A percentile compares a stretch with the other conserved stretches of the same genome.
These are phyloP conservation scores for Termitomyces sp. DNA, from an alignment of 768 basidiomycete genomes.

Conservation along the genomic window DNA sequence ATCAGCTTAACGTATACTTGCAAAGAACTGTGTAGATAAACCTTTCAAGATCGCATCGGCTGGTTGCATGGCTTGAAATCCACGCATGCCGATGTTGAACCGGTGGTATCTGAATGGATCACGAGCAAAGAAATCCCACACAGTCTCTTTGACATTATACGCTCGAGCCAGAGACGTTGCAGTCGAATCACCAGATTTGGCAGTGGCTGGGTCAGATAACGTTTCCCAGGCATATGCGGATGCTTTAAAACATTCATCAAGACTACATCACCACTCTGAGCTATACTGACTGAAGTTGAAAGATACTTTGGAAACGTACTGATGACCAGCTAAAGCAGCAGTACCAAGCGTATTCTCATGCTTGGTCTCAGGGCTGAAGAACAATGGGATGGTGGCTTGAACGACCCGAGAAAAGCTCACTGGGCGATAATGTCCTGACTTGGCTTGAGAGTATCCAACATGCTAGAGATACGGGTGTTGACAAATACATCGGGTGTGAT, in stretches of 20 bases:
- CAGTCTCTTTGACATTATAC: constrained; percentile 12
- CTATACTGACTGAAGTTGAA: not conserved
- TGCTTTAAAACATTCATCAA: constrained; percentile 25
- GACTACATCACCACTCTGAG: constrained; percentile 8
- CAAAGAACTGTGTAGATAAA: not conserved
- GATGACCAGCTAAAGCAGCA: constrained; percentile 18
- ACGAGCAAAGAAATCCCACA: constrained; percentile 22
- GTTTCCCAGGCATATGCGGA: constrained; percentile 26
- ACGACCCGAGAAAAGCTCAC: constrained; percentile 12
- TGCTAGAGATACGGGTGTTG: constrained; percentile 28
- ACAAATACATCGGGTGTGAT: constrained; percentile 29
- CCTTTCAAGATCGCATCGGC: constrained; percentile 16
- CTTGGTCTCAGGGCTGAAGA: constrained; percentile 1
- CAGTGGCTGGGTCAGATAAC: constrained; percentile 20
- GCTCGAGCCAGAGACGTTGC: constrained; percentile 19
- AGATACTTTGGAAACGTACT: constrained; percentile 14
- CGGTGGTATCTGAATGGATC: constrained; percentile 14
- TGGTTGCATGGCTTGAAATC: constrained; percentile 17
- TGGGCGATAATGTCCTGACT: constrained; percentile 20
- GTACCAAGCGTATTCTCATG: constrained; percentile 16
- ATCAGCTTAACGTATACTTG: not conserved
- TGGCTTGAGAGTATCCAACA: constrained; percentile 27
- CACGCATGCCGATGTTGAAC: constrained; percentile 26
- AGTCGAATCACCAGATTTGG: constrained; percentile 17
- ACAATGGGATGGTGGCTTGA: not conserved